Evolutionary conservation across 352 stramenopile genomes (phyloP), one percentile per base, ranked within the genome.

Genomic region (Phytophthora sp.): DNA sequence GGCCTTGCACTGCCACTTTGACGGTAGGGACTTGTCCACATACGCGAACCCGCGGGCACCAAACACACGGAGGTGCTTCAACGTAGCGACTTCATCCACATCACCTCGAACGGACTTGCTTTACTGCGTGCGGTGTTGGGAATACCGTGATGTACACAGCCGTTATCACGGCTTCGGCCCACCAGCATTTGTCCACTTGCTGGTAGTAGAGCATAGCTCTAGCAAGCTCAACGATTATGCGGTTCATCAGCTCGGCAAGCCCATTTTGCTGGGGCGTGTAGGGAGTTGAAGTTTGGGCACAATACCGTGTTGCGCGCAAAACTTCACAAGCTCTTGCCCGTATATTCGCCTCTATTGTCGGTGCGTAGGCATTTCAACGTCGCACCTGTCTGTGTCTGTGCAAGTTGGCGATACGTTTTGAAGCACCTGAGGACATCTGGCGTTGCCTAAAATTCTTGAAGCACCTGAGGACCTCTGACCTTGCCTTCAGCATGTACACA

Each of bases 281-380:
- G 12, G 45, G 45, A 0, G 46, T 50, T 1, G 24, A 63, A 44
- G 16, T 66, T n/a, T n/a, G n/a, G n/a, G 57, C 1, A 68, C 41
- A 18, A 72, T 63, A 4, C 57, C 57, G 9, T 55, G 29, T 18
- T 31, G 0, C 11, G 38, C 8, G 26, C 50, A 72, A 15, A 72
- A 50, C 24, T 41, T 58, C 7, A 8, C n/a, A 77, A 70, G 13
- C 26, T 5, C 30, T 63, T 56, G 21, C 44, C 38, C 1, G 18
- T 46, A 27, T 70, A 71, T 41, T 77, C 53, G 13, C 53, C 47
- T 8, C 69, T 65, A 54, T 74, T 74, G n/a, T 74, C 59, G 5
- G 31, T 62, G 1, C 20, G 52, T 6, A 74, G n/a, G 4, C 38
- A 57, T 30, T 68, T 56, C 3, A 71, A 2, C 12, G 21, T 47